Conservation (phyloP, 371 early-diverging fungal species). For the Apophysomyces trapeziformis region DNA sequence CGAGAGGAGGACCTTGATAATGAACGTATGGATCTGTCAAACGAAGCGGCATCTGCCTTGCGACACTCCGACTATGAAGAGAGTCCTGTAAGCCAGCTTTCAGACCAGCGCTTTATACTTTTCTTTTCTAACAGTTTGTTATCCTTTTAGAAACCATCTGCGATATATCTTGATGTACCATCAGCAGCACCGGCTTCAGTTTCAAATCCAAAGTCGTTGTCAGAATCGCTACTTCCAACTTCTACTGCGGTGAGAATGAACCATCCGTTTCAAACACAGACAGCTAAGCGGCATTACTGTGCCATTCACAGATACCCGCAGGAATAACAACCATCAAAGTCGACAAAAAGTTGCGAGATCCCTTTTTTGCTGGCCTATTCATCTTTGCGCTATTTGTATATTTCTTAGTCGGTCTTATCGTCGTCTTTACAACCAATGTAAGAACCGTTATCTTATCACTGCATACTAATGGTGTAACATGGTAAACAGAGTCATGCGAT, state of each 20-base stretch:
- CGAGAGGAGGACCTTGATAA: constrained; percentile 24
- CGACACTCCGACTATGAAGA: constrained; percentile 35
- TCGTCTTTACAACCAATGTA: constrained; percentile 61
- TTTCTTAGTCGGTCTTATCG: constrained; percentile 49
- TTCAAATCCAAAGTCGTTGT: constrained; percentile 27
- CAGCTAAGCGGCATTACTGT: neutral
- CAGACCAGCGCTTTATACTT: neutral
- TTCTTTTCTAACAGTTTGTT: neutral
- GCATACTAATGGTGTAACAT: neutral
- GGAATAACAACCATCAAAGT: constrained; percentile 30
- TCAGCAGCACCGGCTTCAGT: constrained; percentile 31
- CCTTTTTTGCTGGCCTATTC: constrained; percentile 56
- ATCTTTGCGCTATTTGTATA: constrained; percentile 40
- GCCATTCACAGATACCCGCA: constrained; percentile 42
- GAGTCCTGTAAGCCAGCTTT: constrained; percentile 26
- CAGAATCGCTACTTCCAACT: constrained; percentile 49
- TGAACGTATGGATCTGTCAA: constrained; percentile 6
- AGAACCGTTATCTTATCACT: constrained; percentile 16
- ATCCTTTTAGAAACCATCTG: constrained; percentile 55
- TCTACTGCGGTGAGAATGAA: constrained; percentile 36
- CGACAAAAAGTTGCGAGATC: constrained; percentile 60
- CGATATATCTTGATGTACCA: constrained; percentile 59
- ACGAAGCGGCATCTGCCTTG: constrained; percentile 12
- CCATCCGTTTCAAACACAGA: neutral
- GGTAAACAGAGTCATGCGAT: constrained; percentile 35